Base-by-base conservation (phyloP, 2,329 filamentous ascomycete species). In the Mariannaea sp. region DNA sequence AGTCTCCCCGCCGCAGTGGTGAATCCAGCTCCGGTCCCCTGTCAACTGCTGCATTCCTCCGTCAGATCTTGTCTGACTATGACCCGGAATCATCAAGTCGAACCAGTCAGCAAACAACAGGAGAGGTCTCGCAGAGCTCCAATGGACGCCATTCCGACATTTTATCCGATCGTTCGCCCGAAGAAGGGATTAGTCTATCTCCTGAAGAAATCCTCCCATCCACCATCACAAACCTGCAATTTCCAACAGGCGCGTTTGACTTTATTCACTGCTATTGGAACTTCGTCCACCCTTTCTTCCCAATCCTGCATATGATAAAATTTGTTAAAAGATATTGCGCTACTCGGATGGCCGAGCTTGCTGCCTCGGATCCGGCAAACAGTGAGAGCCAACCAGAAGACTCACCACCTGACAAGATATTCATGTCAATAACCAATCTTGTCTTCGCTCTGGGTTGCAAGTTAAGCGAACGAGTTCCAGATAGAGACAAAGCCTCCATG, bases 281-380 rank as follows among this genome's bases (percentile, higher is more conserved):
- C 2, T 51, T 55, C 5, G 29, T 55, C 5, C 55, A 57, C 6
- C 55, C 51, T 1, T 35, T 51, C 6, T 55, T 57, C 19, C 51
- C 51, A 1, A 40, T 51, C 1, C 17, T 57, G 6, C 55, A 57
- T 26, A 40, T 16, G 7, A 33, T 33, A 1, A 22, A 14, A 4
- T 57, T 57, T n/a, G 39, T 47, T 19, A 29, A 8, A 6, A 27
- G 39, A 8, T 55, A 55, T 7, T 14, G 35, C 7, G n/a, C 19
- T 1, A 27, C 47, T 1, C 49, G 51, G 46, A 30, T 27, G 2
- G 12, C 20, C 5, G 12, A n/a, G 9, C 22, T 5, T 17, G 9
- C 5, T n/a, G 16, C 35, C 14, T 14, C 26, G 3, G 35, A 40
- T 12, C 22, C 4, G 26, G 14, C 17, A 7, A 19, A 32, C 7